phyloP scores from a whole-genome alignment of 208 protist species.

The Wallacemonas sp. region DNA sequence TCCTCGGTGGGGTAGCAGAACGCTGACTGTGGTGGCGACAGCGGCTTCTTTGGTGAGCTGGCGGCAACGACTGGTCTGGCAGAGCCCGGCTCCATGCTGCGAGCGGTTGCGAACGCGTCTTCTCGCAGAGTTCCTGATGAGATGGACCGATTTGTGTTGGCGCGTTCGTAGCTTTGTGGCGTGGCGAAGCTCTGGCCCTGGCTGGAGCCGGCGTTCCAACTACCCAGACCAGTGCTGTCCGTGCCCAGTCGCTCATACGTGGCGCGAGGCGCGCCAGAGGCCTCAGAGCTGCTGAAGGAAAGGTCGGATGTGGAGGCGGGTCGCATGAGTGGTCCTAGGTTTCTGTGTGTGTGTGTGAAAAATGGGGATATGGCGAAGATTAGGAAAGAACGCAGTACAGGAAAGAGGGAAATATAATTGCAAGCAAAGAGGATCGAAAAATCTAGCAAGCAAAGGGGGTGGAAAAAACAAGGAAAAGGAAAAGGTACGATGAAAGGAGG shows the following conservation, averaged over 20 bases:
- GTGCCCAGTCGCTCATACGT: slow-evolving; percentile 10
- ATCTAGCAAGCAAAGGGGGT: background rate
- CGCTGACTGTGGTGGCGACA: background rate
- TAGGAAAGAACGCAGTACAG: too few species aligned
- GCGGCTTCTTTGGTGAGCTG: background rate
- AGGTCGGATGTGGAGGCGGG: slow-evolving; percentile 21
- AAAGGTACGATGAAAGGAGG: background rate
- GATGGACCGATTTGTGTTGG: background rate
- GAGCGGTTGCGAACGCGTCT: slow-evolving; percentile 24
- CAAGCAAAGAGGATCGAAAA: too few species aligned
- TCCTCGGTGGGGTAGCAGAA: background rate
- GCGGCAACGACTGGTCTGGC: too few species aligned
- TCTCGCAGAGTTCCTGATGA: background rate
- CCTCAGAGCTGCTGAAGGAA: slow-evolving; percentile 57
- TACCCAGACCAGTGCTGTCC: background rate
- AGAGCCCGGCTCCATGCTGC: slow-evolving; percentile 1
- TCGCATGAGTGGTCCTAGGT: slow-evolving; percentile 20
- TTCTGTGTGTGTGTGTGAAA: background rate
- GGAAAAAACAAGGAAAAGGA: slow-evolving; percentile 9
- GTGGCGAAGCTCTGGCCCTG: slow-evolving; percentile 4
- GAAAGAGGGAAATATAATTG: too few species aligned
- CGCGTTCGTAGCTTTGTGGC: background rate
- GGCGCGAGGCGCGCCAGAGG: background rate
- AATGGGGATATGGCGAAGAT: too few species aligned
- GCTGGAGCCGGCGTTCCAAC: slow-evolving; percentile 7